Base-by-base conservation (phyloP, 2,329 filamentous ascomycete species). In the Bretziella fagacearum region DNA sequence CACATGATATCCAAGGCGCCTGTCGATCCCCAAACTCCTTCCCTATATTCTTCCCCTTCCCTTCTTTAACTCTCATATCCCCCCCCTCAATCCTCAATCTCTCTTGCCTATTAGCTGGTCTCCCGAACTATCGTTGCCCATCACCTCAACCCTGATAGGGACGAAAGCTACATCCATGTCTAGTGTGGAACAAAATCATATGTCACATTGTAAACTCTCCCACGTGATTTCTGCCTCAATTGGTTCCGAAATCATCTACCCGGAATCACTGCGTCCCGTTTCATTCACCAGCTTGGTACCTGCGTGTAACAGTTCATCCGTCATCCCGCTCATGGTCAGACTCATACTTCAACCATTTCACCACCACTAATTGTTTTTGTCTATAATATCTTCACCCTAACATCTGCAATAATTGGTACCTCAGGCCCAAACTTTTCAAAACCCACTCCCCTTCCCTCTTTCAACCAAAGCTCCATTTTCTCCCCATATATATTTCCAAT, bases 391-490 rank as follows among this genome's bases (percentile, higher is more conserved):
- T n/a, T n/a, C 18, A 6, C 35, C 17, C 17, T 10, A 39, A 20
- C 18, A 39, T 8, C 3, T 2, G 8, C 40, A 30, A 15, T 8
- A 27, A 30, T 48, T 48, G 46, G 32, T 44, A 39, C 46, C 46
- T 48, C 15, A 48, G 46, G 46, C 46, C 23, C 23, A 46, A 37
- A 29, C 20, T 17, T 37, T 26, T 10, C 10, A 8, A 29, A 20
- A 13, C 13, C 20, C 29, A 43, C 40, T 15, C 15, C 15, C 15
- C 20, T 36, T 35, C 32, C 26, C 40, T 10, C 26, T 43, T 27
- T 30, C 15, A 6, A 20, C 6, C 20, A 17, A 26, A 43, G 26
- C 40, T 43, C 40, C 40, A 43, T 43, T 43, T 43, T 30, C 25
- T 29, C 40, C 30, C 26, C 40, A 29, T 43, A 27, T 30, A 33